Percentiles rank a stretch among this genome's conserved stretches.
Conservation (phyloP, 768 basidiomycete genomes). For the Kwoniella sp. region DNA sequence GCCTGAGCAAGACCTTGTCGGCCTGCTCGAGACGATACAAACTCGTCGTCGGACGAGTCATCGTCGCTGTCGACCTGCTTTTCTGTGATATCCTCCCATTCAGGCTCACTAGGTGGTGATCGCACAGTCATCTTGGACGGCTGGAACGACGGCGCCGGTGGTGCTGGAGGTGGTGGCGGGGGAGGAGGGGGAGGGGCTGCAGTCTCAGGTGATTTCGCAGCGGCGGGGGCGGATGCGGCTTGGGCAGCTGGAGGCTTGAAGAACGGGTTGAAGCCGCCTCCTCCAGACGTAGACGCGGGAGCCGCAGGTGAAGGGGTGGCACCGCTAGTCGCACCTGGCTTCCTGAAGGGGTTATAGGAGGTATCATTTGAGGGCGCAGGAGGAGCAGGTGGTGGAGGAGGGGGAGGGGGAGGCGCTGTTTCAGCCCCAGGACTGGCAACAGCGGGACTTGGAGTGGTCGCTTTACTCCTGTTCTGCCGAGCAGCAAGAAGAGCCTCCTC, state of each 20-base stretch:
- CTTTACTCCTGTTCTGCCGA: slow-evolving; percentile 37
- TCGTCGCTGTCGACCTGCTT: slow-evolving; percentile 62
- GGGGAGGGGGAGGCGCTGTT: slow-evolving; percentile 57
- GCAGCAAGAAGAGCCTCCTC: slow-evolving; percentile 57
- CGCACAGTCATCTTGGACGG: slow-evolving; percentile 48
- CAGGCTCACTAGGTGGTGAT: slow-evolving; percentile 62
- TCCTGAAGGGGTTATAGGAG: slow-evolving; percentile 50
- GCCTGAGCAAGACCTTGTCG: slow-evolving; percentile 74
- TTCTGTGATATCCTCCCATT: slow-evolving; percentile 84
- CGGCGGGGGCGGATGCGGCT: slow-evolving; percentile 48
- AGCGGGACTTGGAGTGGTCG: slow-evolving; percentile 19
- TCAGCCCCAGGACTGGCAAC: slow-evolving; percentile 26
- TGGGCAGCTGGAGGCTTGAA: slow-evolving; percentile 59
- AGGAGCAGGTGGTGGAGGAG: slow-evolving; percentile 48
- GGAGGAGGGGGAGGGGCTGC: slow-evolving; percentile 39
- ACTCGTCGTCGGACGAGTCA: slow-evolving; percentile 78
- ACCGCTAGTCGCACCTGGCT: slow-evolving; percentile 36
- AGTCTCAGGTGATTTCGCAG: slow-evolving; percentile 57
- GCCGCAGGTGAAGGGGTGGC: slow-evolving; percentile 55
- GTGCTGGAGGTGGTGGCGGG: slow-evolving; percentile 57
- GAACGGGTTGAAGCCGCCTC: slow-evolving; percentile 74
- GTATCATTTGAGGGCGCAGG: slow-evolving; percentile 31
- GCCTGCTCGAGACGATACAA: slow-evolving; percentile 64
- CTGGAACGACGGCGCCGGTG: slow-evolving; percentile 62
- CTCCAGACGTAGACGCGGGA: slow-evolving; percentile 45